phyloP scores from a whole-genome alignment of 768 basidiomycete genomes.

The Postia placenta region DNA sequence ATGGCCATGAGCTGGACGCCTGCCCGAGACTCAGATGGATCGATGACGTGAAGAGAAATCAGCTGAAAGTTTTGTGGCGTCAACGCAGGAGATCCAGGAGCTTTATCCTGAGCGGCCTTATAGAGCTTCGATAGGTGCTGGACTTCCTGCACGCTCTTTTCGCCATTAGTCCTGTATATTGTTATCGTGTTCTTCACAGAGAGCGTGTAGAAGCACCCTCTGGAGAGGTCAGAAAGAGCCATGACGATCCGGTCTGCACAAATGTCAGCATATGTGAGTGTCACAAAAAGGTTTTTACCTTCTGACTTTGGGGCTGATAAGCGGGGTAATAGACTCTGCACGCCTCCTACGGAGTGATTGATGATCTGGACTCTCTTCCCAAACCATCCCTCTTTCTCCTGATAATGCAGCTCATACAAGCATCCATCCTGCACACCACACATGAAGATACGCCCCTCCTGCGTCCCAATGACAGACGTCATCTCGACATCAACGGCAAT shows the following conservation, averaged over 20 bases:
- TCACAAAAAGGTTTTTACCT: conserved; percentile 39
- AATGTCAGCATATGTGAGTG: conserved; percentile 4
- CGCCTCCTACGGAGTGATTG: conserved; percentile 79
- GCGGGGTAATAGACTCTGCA: conserved; percentile 75
- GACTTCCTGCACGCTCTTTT: conserved; percentile 64
- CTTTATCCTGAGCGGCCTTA: conserved; percentile 76
- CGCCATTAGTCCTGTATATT: conserved; percentile 56
- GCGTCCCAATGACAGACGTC: conserved; percentile 73
- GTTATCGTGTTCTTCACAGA: conserved; percentile 61
- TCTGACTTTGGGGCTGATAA: conserved; percentile 58
- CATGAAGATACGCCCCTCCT: conserved; percentile 89
- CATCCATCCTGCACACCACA: conserved; percentile 78
- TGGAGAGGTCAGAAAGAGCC: conserved; percentile 58
- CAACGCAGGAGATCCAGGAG: conserved; percentile 68
- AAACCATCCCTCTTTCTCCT: conserved; percentile 89
- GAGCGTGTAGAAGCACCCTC: conserved; percentile 77
- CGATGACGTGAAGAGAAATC: conserved; percentile 62
- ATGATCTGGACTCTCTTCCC: conserved; percentile 77
- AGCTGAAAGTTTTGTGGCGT: conserved; percentile 67
- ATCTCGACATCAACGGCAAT: conserved; percentile 79
- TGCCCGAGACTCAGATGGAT: conserved; percentile 57
- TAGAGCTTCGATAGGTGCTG: conserved; percentile 72
- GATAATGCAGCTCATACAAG: conserved; percentile 90
- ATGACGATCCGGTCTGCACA: conserved; percentile 62
- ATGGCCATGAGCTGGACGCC: conserved; percentile 76